Conservation (phyloP, 2,329 filamentous ascomycete species). For the Chaetomiaceae sp. region DNA sequence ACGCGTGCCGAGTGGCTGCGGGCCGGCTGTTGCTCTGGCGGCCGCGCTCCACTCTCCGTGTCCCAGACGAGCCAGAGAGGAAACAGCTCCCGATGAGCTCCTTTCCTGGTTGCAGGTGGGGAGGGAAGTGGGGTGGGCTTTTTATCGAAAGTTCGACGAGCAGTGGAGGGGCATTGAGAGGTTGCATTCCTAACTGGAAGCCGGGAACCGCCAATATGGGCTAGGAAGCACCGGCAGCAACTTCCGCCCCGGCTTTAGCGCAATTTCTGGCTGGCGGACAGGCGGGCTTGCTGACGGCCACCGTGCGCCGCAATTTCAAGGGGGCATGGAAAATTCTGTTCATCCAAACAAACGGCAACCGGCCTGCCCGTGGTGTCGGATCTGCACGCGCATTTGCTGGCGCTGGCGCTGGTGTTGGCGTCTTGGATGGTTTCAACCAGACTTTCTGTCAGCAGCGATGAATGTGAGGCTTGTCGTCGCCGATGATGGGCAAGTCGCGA, state of each 20-base stretch:
- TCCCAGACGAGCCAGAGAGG: conserved; percentile 1
- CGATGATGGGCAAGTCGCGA: neutral
- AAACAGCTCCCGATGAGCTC: neutral
- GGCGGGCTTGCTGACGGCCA: conserved; percentile 14
- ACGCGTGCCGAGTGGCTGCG: conserved; percentile 8
- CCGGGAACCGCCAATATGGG: conserved; percentile 19
- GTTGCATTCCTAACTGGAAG: conserved; percentile 17
- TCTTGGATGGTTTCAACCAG: no score
- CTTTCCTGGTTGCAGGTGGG: neutral
- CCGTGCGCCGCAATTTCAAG: conserved; percentile 19
- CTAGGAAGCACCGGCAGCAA: conserved; percentile 20
- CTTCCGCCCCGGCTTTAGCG: conserved; percentile 23
- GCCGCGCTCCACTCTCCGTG: conserved; percentile 1
- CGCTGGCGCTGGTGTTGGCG: neutral
- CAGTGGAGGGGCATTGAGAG: conserved; percentile 9
- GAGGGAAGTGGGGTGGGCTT: conserved; percentile 14
- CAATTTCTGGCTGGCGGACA: conserved; percentile 20
- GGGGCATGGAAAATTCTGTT: conserved; percentile 12
- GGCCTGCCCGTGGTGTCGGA: neutral
- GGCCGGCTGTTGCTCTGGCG: conserved; percentile 8
- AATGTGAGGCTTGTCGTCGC: neutral
- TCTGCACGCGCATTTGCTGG: neutral
- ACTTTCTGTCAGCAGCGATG: conserved; percentile 5
- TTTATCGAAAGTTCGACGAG: conserved; percentile 16
- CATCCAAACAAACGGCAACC: conserved; percentile 6